Evolutionary conservation across 208 protist genomes (phyloP).

Genomic region (Crithidia acanthocephali): DNA sequence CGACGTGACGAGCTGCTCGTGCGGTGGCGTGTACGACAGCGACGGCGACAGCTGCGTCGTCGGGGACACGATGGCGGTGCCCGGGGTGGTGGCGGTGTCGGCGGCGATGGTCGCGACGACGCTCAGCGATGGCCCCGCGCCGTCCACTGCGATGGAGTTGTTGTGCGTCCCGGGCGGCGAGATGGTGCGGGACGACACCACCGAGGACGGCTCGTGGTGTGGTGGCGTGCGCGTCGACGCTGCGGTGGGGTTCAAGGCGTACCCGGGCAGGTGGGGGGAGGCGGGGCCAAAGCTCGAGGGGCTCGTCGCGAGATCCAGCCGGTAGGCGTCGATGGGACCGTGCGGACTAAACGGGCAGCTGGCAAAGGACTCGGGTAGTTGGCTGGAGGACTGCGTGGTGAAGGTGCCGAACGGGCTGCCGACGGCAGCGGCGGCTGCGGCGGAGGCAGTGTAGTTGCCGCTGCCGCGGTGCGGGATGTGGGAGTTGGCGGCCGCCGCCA

Average conservation of each 20-base stretch:
- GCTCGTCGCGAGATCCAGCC: background rate
- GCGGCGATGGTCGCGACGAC: background rate
- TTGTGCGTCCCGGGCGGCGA: conserved; percentile 12
- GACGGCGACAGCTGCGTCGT: conserved; percentile 19
- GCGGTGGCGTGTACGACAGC: background rate
- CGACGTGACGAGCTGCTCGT: conserved; percentile 14
- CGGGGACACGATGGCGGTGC: conserved; percentile 1
- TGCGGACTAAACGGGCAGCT: conserved; percentile 10
- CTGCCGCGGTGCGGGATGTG: conserved; percentile 8
- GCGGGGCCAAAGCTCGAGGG: background rate
- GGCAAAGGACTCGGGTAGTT: conserved; percentile 11
- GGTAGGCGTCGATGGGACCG: background rate
- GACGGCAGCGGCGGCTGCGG: background rate
- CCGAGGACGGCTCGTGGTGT: background rate
- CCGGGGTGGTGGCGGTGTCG: background rate
- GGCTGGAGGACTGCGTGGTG: conserved; percentile 14
- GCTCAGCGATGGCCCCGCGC: background rate
- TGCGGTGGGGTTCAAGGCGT: background rate
- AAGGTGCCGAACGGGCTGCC: conserved; percentile 4
- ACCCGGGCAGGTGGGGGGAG: conserved; percentile 1
- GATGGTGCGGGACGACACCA: conserved; percentile 10
- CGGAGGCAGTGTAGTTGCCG: too few species aligned
- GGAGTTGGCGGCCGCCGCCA: conserved; percentile 24
- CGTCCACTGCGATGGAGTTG: conserved; percentile 3
- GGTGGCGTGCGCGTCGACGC: background rate